Base-by-base conservation (phyloP, 768 basidiomycete genomes). In the Hygrophoropsis aurantiaca region DNA sequence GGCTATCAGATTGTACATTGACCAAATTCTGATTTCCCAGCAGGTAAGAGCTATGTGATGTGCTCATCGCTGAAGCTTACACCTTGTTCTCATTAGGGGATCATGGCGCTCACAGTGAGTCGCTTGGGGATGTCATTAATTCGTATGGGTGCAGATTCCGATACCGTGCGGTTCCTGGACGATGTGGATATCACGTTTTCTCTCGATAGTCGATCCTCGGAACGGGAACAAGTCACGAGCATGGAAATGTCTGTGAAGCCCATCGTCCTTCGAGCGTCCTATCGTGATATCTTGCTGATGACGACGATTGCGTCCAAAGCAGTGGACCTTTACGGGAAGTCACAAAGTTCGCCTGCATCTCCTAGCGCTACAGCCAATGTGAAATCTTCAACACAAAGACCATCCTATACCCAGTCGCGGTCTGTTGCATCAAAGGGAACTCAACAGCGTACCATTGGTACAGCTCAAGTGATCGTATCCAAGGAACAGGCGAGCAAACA, bases 101-200 rank as follows among this genome's bases (percentile, higher is more conserved):
- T 92, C 27, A 62, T 90, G 50, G 90, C 94, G 2, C 69, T 98
- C 46, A 92, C 80, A 27, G 72, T 97, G 25, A 82, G 77, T 44
- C 79, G 78, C 24, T 75, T 97, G 8, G 97, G 97, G 18, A 98
- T 99, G 95, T 97, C 93, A 3, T 74, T 99, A 24, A 81, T 85
- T 50, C 78, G 79, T 23, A 98, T 99, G 94, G 90, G 90, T 53
- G 78, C 78, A 53, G 74, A 81, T 38, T 74, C 82, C 0, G 94
- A 98, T 52, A 84, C 79, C 40, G 92, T 94, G 41, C 82, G 91
- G 38, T 93, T 99, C 69, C 74, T 99, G 54, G 97, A 99, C 61
- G 89, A 97, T 50, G 74, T 97, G 42, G 91, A 97, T 62, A 58
- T 95, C 39, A 89, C 92, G 0, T 74, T 95, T 36, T 87, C 94